Evolutionary conservation across 2,329 filamentous ascomycete species (phyloP).

Genomic region (Albophoma yamanashiensis): DNA sequence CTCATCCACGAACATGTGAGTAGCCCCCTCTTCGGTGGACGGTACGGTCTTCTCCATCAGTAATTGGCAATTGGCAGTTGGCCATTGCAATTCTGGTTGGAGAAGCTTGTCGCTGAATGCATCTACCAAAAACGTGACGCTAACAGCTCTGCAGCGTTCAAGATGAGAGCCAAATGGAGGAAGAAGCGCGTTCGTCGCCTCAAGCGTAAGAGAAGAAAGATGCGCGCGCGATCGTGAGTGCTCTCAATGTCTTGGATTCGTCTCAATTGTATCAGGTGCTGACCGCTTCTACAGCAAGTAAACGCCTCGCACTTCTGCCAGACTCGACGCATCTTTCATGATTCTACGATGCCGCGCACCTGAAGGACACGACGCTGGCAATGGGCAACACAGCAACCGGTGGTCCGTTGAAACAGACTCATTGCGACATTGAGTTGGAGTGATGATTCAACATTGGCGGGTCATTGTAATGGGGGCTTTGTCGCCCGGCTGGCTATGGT

Average conservation of each 20-base stretch:
- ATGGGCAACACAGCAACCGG: conserved; percentile 3
- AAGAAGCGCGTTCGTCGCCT: conserved; percentile 99
- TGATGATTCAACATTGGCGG: conserved; percentile 3
- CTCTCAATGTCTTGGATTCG: background rate
- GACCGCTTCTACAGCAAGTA: conserved; percentile 47
- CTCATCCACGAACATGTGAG: conserved; percentile 35
- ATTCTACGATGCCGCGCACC: conserved; percentile 23
- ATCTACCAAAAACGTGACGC: background rate
- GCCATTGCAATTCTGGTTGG: background rate
- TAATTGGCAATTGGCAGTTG: background rate
- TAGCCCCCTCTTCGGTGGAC: background rate
- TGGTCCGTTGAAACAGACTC: background rate
- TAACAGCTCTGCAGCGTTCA: conserved; percentile 28
- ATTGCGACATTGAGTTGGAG: background rate
- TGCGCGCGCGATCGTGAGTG: conserved; percentile 88
- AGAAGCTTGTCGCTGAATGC: background rate
- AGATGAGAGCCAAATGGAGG: conserved; percentile 97
- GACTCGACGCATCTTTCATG: conserved; percentile 36
- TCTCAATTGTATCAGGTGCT: conserved; percentile 14
- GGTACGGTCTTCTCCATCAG: background rate
- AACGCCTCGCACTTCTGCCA: conserved; percentile 51
- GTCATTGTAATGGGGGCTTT: conserved; percentile 12
- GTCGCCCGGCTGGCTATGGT: conserved; percentile 1
- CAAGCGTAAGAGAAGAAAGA: conserved; percentile 99
- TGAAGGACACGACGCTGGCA: conserved; percentile 14